Evolutionary conservation across 192 early-diverging fungal species (phyloP).

Genomic region (Umbelopsis vinacea): DNA sequence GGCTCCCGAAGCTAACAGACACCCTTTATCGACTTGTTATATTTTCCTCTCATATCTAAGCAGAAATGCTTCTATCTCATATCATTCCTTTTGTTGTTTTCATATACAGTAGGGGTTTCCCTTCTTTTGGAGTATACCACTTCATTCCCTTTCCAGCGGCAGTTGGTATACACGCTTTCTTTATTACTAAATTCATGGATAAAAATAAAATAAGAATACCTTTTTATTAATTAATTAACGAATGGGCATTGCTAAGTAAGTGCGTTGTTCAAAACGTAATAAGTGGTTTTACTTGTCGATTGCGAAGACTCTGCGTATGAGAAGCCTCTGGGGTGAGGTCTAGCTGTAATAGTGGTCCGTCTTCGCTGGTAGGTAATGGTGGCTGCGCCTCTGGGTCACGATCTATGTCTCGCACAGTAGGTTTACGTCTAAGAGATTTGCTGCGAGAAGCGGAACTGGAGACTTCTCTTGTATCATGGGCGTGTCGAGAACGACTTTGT

Average conservation of each 20-base stretch:
- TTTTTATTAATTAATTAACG: not conserved
- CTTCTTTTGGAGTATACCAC: too few relatives aligned
- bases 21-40: not conserved
- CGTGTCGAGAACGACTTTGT: constrained; percentile 1
- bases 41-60: not conserved
- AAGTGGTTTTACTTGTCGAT: constrained; percentile 13
- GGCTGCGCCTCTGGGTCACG: not conserved
- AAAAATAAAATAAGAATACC: not conserved
- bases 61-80: not conserved
- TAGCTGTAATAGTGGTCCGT: constrained; percentile 4
- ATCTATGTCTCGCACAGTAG: not conserved
- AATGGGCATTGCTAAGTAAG: not conserved
- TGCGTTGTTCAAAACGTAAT: not conserved
- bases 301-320: not conserved
- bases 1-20: not conserved
- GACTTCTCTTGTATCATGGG: not conserved
- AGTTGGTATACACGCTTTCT: too few relatives aligned
- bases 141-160: too few relatives aligned
- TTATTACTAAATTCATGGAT: not conserved
- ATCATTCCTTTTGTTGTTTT: not conserved
- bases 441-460: not conserved
- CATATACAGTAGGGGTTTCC: too few relatives aligned
- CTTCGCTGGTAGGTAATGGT: not conserved
- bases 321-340: constrained; percentile 8
- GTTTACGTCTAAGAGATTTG: constrained; percentile 1